A percentile compares a stretch with the other conserved stretches of the same genome.
phyloP scores from a whole-genome alignment of 2,329 filamentous ascomycete species.

The Chalaropsis ovoidea region DNA sequence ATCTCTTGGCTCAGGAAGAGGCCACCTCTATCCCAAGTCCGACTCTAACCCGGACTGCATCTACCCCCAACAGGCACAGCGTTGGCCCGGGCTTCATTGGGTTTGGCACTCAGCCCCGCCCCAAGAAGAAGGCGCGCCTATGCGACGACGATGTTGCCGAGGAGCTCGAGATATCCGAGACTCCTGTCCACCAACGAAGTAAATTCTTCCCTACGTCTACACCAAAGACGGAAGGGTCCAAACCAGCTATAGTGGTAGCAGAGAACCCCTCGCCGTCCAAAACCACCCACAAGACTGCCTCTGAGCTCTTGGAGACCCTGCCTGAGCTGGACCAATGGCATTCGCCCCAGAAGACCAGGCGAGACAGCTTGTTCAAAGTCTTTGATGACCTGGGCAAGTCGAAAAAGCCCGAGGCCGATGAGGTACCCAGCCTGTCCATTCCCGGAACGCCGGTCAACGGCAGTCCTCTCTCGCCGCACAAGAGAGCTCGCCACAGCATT shows the following conservation, averaged over 20 bases:
- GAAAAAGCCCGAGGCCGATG: conserved; percentile 1
- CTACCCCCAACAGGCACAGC: conserved; percentile 27
- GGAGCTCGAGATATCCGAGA: conserved; percentile 28
- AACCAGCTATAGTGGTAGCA: not conserved
- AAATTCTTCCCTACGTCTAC: conserved; percentile 42
- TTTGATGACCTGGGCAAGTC: conserved; percentile 35
- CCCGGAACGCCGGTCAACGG: not conserved
- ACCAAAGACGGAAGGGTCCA: conserved; percentile 25
- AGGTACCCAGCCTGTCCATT: not conserved
- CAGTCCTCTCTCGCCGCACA: conserved; percentile 17
- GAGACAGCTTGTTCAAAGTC: conserved; percentile 34
- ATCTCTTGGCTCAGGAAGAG: conserved; percentile 32
- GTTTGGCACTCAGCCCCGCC: conserved; percentile 30
- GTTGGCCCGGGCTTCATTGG: conserved; percentile 24
- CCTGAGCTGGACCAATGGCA: conserved; percentile 46
- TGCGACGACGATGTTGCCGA: conserved; percentile 36
- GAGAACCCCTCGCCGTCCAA: conserved; percentile 1
- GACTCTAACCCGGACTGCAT: conserved; percentile 19
- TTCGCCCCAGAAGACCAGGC: conserved; percentile 32
- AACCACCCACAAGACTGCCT: conserved; percentile 33
- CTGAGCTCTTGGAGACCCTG: conserved; percentile 41
- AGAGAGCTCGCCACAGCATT: conserved; percentile 18
- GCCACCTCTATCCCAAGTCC: conserved; percentile 24
- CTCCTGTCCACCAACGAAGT: conserved; percentile 37
- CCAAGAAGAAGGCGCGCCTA: conserved; percentile 48